Evolutionary conservation across 345 rosid species (phyloP).

Genomic region (Salix arbutifolia): DNA sequence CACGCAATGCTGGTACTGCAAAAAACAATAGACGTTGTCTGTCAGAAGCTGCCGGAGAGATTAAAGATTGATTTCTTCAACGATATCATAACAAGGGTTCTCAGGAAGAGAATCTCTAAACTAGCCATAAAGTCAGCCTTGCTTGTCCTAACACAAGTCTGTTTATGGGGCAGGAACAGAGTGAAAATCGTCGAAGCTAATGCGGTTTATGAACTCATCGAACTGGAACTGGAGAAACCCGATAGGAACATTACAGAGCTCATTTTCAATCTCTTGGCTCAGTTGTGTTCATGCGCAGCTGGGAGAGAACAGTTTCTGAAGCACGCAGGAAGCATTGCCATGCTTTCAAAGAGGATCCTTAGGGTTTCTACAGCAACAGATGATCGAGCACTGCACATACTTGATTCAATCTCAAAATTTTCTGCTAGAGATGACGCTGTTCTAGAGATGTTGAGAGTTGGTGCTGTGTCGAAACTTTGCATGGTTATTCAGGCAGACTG

Average conservation of each 20-base stretch:
- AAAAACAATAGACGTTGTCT: slow-evolving; percentile 12
- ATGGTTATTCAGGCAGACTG: slow-evolving; percentile 59
- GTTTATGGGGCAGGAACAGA: slow-evolving; percentile 41
- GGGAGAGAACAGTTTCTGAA: slow-evolving; percentile 41
- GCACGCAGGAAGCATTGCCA: slow-evolving; percentile 46
- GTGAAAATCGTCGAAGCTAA: slow-evolving; percentile 35
- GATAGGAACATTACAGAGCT: slow-evolving; percentile 44
- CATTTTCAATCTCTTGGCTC: slow-evolving; percentile 37
- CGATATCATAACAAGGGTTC: slow-evolving; percentile 11
- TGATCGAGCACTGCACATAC: slow-evolving; percentile 38
- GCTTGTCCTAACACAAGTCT: slow-evolving; percentile 25
- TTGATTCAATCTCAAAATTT: slow-evolving; percentile 31
- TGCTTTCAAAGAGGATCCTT: slow-evolving; percentile 46
- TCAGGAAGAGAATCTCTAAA: slow-evolving; percentile 23
- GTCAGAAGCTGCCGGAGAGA: slow-evolving; percentile 19
- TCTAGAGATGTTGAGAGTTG: slow-evolving; percentile 54
- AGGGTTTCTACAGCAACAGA: slow-evolving; percentile 52
- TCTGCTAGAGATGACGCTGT: slow-evolving; percentile 31
- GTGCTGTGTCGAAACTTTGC: slow-evolving; percentile 59
- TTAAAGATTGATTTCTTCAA: slow-evolving; percentile 31
- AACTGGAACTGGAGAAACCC: slow-evolving; percentile 45
- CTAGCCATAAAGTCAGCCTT: slow-evolving; percentile 38
- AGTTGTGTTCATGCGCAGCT: slow-evolving; percentile 40
- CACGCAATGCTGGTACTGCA: slow-evolving; percentile 28
- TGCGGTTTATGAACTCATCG: slow-evolving; percentile 42